phyloP scores from a whole-genome alignment of 108 stramenopile genomes.

The Skeletonema menzelii region DNA sequence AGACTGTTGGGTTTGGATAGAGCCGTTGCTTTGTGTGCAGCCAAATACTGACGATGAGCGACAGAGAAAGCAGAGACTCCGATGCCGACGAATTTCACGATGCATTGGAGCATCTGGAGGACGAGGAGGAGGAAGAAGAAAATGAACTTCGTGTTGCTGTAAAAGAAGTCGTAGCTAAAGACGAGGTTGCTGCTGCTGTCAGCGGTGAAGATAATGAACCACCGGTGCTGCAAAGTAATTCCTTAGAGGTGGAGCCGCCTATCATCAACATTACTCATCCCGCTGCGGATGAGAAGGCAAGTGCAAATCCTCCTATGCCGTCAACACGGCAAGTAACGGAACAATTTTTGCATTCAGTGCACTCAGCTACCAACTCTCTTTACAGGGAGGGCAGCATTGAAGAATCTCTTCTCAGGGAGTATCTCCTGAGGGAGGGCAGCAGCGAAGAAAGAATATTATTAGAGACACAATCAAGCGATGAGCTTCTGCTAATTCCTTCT shows the following conservation, averaged over 20 bases:
- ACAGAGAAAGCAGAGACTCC: slow-evolving; percentile 2
- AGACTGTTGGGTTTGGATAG: no score
- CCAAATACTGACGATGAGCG: neutral
- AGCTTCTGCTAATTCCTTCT: neutral
- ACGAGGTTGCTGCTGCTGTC: neutral
- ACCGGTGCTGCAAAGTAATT: no score
- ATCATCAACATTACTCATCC: no score
- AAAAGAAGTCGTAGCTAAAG: no score
- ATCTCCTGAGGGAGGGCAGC: neutral
- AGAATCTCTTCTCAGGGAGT: neutral
- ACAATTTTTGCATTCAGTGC: neutral
- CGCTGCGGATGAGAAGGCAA: neutral
- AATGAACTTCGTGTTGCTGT: no score
- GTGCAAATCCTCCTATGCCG: neutral
- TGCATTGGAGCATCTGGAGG: slow-evolving; percentile 25
- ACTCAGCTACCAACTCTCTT: neutral
- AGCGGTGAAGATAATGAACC: neutral
- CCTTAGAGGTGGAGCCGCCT: no score
- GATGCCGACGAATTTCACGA: slow-evolving; percentile 36
- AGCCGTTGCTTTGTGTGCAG: no score
- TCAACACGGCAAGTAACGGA: neutral
- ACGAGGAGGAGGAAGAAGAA: neutral
- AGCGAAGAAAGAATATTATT: neutral
- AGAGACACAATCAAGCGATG: neutral
- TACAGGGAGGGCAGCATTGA: neutral